Evolutionary conservation across 192 early-diverging fungal species (phyloP).

Genomic region (Chytriomyces sp.): DNA sequence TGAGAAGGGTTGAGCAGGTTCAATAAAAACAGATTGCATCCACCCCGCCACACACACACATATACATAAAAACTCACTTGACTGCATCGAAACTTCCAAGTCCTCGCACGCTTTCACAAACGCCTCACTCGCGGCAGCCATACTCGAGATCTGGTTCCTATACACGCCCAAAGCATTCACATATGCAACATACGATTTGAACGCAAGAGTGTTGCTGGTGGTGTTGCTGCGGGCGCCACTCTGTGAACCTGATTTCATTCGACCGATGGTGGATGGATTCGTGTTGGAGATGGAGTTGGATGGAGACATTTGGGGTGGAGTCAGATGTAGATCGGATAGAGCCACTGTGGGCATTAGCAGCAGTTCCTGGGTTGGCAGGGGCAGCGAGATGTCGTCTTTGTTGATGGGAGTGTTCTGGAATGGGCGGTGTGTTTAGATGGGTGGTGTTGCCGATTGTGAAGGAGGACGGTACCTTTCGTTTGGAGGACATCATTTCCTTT

Average conservation of each 20-base stretch:
- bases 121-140: slow-evolving; percentile 52
- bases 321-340: not conserved
- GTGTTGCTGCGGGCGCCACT: not conserved
- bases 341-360: slow-evolving; percentile 15
- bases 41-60: not conserved
- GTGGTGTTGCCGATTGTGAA: not conserved
- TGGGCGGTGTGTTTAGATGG: not conserved
- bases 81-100: slow-evolving; percentile 10
- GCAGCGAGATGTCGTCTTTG: slow-evolving; percentile 29
- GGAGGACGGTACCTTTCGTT: not conserved
- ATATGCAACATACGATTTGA: slow-evolving; percentile 54
- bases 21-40: not conserved
- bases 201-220: slow-evolving; percentile 31
- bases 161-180: slow-evolving; percentile 53
- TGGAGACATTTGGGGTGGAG: not conserved
- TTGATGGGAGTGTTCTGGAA: slow-evolving; percentile 12
- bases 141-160: slow-evolving; percentile 51
- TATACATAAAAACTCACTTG: not conserved
- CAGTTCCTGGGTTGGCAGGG: slow-evolving; percentile 18
- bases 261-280: not conserved
- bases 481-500: not conserved
- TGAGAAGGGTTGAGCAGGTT: not conserved
- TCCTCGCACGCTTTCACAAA: slow-evolving; percentile 62
- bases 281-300: not conserved
- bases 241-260: not conserved